Evolutionary conservation across 148 eudicot genomes (phyloP), one percentile per base, ranked within the genome.

Genomic region (Selenicereus undatus): DNA sequence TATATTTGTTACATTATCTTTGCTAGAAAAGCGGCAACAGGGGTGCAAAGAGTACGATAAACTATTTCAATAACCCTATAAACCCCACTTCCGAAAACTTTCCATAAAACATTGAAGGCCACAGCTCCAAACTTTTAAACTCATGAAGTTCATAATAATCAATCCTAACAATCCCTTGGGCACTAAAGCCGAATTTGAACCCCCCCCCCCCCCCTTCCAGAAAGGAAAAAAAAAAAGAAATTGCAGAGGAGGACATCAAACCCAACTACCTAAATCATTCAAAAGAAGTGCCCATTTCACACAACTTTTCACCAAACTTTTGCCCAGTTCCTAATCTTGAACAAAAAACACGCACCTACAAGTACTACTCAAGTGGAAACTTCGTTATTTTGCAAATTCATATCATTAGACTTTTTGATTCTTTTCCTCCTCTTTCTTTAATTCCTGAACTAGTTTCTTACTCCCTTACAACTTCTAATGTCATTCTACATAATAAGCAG

Each of bases 341-440:
- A 18, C 17, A 32, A 42, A 13, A 68, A 45, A 48, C 14, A 48
- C 35, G n/a, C 45, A 58, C 48, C 78, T 62, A 29, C n/a, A 29
- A 10, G 27, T 24, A 4, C 43, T 78, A 26, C 65, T 82, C 81
- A 82, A 75, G 51, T 54, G 52, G 60, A 76, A 68, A 76, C 54
- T 24, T 35, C 35, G 0, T 22, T 11, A 21, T 76, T 76, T 76
- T 75, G 20, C 71, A 70, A 9, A 16, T 30, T 30, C 43, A 52
- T 16, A 51, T 36, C 81, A 32, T 81, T 24, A 39, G 13, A 27
- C 32, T 35, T 16, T 12, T 3, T 7, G 35, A 39, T 17, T 16
- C 2, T 45, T 22, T 26, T 52, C 8, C 52, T 43, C 0, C 35
- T 16, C 42, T 20, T 11, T 9, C 11, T 43, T 45, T 12, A 11